Evolutionary conservation across 116 monocot genomes (phyloP).

Genomic region (Dioscorea cayenensis): DNA sequence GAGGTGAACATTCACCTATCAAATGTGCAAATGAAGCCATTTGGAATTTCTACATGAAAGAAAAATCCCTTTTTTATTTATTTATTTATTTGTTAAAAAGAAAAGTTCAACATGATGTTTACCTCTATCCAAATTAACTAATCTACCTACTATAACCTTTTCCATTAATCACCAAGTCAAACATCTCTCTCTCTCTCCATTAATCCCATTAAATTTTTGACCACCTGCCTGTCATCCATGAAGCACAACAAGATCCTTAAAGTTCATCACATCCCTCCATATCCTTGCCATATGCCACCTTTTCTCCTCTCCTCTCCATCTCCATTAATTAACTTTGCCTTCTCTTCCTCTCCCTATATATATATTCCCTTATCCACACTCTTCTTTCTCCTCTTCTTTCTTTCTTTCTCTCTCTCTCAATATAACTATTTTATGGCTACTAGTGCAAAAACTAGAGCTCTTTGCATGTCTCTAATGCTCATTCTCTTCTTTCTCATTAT

Average conservation of each 20-base stretch:
- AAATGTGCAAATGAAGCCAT: no score
- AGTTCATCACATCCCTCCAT: not conserved
- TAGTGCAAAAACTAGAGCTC: not conserved
- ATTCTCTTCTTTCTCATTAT: not conserved
- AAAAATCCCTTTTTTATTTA: no score
- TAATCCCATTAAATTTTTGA: not conserved
- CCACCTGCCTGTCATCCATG: not conserved
- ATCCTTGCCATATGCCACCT: not conserved
- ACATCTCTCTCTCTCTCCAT: not conserved
- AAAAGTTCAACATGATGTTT: not conserved
- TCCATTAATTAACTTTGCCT: not conserved
- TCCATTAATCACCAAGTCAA: not conserved
- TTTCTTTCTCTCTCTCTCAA: no score
- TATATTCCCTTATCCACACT: no score
- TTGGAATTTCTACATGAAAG: no score
- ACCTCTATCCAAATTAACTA: not conserved
- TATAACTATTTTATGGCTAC: not conserved
- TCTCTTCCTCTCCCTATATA: not conserved
- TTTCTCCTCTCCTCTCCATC: not conserved
- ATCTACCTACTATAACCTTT: not conserved
- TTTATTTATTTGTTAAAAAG: no score
- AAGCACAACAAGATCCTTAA: no score
- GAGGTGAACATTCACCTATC: no score
- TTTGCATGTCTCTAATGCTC: not conserved
- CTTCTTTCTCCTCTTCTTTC: no score